Evolutionary conservation across 176 grass and related monocot species (phyloP).

Genomic region (Eleusine indica): DNA sequence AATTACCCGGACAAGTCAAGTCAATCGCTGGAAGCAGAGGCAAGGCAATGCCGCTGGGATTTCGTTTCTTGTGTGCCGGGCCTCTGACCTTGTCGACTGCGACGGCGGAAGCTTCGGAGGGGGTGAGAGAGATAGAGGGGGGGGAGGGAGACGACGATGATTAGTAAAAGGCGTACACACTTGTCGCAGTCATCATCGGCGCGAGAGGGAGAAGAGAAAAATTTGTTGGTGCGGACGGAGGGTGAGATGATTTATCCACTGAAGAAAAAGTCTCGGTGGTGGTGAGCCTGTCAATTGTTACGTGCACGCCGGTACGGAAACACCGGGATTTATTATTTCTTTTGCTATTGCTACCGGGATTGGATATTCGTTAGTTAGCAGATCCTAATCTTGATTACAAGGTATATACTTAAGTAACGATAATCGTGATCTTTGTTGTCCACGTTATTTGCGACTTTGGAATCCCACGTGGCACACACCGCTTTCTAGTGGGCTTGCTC

Average conservation of each 20-base stretch:
- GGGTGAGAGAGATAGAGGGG: neutral
- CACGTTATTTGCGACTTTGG: neutral
- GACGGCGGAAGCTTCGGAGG: conserved; percentile 40
- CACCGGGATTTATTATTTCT: neutral
- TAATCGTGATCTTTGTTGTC: neutral
- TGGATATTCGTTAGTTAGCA: neutral
- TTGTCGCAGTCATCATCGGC: conserved; percentile 12
- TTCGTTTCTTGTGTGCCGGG: conserved; percentile 6
- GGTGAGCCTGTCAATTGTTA: neutral
- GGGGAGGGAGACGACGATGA: conserved; percentile 28
- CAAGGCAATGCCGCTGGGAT: neutral
- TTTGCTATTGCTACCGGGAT: too few species aligned
- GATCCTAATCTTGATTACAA: too few species aligned
- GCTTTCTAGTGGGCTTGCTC: neutral
- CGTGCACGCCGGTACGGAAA: neutral
- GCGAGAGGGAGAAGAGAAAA: neutral
- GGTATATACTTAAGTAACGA: neutral
- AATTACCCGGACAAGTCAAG: conserved; percentile 30
- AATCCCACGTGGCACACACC: too few species aligned
- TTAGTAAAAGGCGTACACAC: neutral
- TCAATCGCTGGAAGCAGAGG: conserved; percentile 23
- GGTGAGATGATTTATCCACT: neutral
- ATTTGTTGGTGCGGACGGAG: neutral
- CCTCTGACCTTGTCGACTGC: neutral
- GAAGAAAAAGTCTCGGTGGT: conserved; percentile 4